Base-by-base conservation (phyloP, 2,329 filamentous ascomycete genomes). In the Fusarium multiceps region DNA sequence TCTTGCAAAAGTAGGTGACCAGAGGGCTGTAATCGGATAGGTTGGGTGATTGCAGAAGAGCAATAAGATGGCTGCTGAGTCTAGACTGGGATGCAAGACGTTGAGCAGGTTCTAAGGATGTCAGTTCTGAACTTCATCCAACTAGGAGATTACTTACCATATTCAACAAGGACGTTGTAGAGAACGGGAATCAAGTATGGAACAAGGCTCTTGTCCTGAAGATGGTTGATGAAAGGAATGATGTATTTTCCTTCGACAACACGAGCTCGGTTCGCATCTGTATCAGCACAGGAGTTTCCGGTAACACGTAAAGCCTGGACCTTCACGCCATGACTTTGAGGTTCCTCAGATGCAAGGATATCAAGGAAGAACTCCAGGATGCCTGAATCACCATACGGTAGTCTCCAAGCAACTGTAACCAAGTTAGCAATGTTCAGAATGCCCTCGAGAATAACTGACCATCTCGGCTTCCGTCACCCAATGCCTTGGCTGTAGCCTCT, bases 261-360 rank as follows among this genome's bases (percentile, higher is more conserved):
- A 1, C 84, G 82, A 9, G 82, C 85, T 60, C 89, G 82, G 71
- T 90, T 91, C 63, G 87, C 84, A 73, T 91, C 88, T 68, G 86
- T 87, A 68, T 90, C 88, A 21, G 88, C 89, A 66, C 87, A 90
- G 12, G 86, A 86, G 74, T 91, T 91, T 16, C 88, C 89, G 18
- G 88, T 81, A 21, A 90, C 76, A 25, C 89, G 86, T 18, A 90
- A 79, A 10, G 84, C 78, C 58, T 90, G 88, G 10, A 87, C 80
- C 46, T 82, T 82, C n/a, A 89, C 78, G 2, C 80, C 73, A 32
- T 81, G 79, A 12, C 78, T 77, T 37, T 85, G 67, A 3, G 75
- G 78, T 6, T 81, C 76, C 1, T 76, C 74, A 2, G 66, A 59
- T 7, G 78, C 77, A 11, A 89, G 74, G 14, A 87, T 71, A 13